Evolutionary conservation across 352 stramenopile genomes (phyloP), one percentile per base, ranked within the genome.

Genomic region (Globisporangium apiculatum): DNA sequence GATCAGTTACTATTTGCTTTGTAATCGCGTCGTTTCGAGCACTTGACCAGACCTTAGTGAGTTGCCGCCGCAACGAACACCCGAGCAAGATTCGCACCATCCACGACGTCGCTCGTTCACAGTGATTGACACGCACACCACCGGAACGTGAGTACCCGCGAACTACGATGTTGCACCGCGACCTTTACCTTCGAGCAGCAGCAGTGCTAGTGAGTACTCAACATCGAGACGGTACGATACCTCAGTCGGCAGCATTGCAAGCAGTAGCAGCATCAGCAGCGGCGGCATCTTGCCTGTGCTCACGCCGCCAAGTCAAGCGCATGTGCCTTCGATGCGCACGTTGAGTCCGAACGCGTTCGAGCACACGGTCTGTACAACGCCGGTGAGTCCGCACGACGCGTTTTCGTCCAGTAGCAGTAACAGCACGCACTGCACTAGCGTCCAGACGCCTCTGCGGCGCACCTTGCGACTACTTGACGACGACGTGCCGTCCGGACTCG

Each of bases 311-410:
- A 49, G 36, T 0, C 55, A 59, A 1, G 53, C 35, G n/a, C 51
- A 55, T 14, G 57, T 53, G 2, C n/a, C 48, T 10, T 51, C 56
- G 12, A 49, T 57, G 17, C 60, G 55, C 0, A 51, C 48, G 1
- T 62, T 61, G 10, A 65, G 66, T 31, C 56, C 61, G 8, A 79
- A 64, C 36, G 56, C 64, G 5, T 76, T 68, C 55, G 76, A 78
- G 51, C 64, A 67, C 9, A 68, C 43, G 5, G 79, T 68, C 6
- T 89, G 76, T 75, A 75, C 73, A 11, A 82, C 69, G 1, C 71
- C 76, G 7, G 68, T 73, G 24, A 56, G 64, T 31, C 47, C 66
- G 0, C 5, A 36, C 1, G 49, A 56, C 10, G 4, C 48, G 10
- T 17, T 17, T 46, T 11, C 42, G 5, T 7, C 42, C 14, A 37